Conservation (phyloP, 768 basidiomycete genomes). For the Podaxis sp. region DNA sequence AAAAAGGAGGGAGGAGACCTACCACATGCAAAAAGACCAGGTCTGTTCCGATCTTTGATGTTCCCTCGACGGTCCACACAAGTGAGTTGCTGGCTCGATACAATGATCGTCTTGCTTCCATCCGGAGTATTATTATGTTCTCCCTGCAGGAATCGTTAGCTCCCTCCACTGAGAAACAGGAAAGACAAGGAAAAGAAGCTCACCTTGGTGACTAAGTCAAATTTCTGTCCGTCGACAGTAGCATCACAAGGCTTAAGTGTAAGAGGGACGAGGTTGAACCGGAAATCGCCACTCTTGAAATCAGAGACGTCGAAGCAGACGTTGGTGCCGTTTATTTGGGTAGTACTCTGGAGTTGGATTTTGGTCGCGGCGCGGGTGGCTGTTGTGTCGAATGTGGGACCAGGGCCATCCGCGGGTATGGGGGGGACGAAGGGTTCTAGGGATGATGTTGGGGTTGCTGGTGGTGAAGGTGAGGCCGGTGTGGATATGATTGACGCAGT, state of each 20-base stretch:
- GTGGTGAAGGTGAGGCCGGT: not conserved
- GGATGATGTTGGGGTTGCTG: not conserved
- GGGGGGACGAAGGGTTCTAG: not conserved
- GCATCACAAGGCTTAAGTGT: constrained; percentile 19
- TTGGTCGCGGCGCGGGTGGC: not conserved
- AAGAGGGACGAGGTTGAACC: constrained; percentile 22
- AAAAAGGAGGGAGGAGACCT: not conserved
- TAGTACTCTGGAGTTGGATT: not conserved
- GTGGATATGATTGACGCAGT: too few relatives aligned
- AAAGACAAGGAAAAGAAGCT: not conserved
- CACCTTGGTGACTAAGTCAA: constrained; percentile 22
- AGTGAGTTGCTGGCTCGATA: constrained; percentile 22
- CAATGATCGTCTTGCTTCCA: constrained; percentile 20
- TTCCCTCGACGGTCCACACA: constrained; percentile 22
- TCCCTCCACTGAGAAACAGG: not conserved
- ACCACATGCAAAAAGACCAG: constrained; percentile 25
- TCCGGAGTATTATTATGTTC: constrained; percentile 21
- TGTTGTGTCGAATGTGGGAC: not conserved
- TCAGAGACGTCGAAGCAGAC: constrained; percentile 19
- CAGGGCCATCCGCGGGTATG: not conserved
- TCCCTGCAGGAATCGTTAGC: constrained; percentile 10
- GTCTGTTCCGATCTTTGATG: constrained; percentile 22
- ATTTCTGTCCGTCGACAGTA: constrained; percentile 19
- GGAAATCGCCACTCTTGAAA: constrained; percentile 20
- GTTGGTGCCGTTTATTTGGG: not conserved